Base-by-base conservation (phyloP, 2,329 filamentous ascomycete genomes). In the Ophiocordyceps sinensis region DNA sequence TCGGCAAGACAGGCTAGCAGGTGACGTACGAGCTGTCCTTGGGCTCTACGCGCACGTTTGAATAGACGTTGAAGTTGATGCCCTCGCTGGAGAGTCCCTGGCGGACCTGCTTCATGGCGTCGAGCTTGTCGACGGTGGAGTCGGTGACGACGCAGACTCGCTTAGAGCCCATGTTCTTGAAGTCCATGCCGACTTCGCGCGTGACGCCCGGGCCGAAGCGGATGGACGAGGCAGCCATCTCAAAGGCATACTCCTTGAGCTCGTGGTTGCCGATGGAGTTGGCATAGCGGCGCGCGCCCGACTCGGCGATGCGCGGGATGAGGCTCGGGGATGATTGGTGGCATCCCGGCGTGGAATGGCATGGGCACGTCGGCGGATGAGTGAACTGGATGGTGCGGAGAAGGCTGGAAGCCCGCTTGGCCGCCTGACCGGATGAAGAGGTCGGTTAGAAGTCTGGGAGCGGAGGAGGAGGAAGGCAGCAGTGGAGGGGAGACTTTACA, bases 161-260 rank as follows among this genome's bases (percentile, higher is more conserved):
- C 66, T 85, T 83, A 7, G 82, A 79, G 13, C 84, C 83, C 70
- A 98, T 73, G 58, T 98, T 96, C 63, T 79, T 82, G 51, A 96
- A 80, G 62, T 98, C 91, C 91, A 96, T 96, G 48, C 91, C 91
- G 17, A 98, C 87, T 62, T 98, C 91, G 61, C 86, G 85, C 21
- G 91, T 98, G 43, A 82, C 84, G 6, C 91, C 91, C 0, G 86
- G 85, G 0, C 91, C 91, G 53, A 96, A 98, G 12, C 91, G 79
- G 54, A 98, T 95, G 26, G 82, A 85, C 1, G 85, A 94, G 2
- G 91, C 87, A 0, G 91, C 91, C 89, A 98, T 94, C 61, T 98
- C 91, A 57, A 98, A 98, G 13, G 91, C 91, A 65, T 98, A 98
- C 60, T 98, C 91, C 59, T 93, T 94, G 54, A 87, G 72, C 9